These are phyloP conservation scores for Penicillium subrubescens DNA, from an alignment of 495 filamentous ascomycete species.

Conservation along the genomic window DNA sequence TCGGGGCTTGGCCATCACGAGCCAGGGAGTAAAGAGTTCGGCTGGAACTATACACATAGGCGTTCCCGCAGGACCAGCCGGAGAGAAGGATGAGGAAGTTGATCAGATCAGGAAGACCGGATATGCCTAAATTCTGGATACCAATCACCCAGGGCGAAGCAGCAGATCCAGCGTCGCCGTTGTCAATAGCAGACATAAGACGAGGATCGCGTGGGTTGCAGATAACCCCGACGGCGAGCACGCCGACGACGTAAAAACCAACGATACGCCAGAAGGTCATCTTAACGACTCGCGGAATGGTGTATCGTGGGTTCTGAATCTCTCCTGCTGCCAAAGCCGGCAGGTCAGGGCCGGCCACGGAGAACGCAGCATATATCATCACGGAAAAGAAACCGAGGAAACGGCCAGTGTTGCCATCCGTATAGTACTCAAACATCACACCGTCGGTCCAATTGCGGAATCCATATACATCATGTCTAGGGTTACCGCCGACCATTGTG, in stretches of 20 bases:
- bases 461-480: slow-evolving; percentile 62
- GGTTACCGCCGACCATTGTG: slow-evolving; percentile 67
- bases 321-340: slow-evolving; percentile 82
- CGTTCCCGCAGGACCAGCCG: slow-evolving; percentile 70
- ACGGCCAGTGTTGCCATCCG: slow-evolving; percentile 35
- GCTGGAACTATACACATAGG: slow-evolving; percentile 74
- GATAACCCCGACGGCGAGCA: slow-evolving; percentile 55
- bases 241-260: slow-evolving; percentile 70
- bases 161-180: slow-evolving; percentile 42
- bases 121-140: slow-evolving; percentile 60
- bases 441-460: slow-evolving; percentile 67
- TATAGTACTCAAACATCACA: slow-evolving; percentile 38
- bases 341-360: slow-evolving; percentile 63
- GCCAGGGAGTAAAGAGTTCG: slow-evolving; percentile 78
- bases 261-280: slow-evolving; percentile 83
- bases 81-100: slow-evolving; percentile 71
- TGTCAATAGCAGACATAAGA: slow-evolving; percentile 56
- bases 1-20: slow-evolving; percentile 64
- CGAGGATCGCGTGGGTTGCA: slow-evolving; percentile 49
- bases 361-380: slow-evolving; percentile 48
- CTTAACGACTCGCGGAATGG: slow-evolving; percentile 75
- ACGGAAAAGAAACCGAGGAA: slow-evolving; percentile 47
- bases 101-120: slow-evolving; percentile 67
- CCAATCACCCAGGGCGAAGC: slow-evolving; percentile 61
- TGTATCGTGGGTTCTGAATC: slow-evolving; percentile 70